These are phyloP conservation scores for Prunus mongolica DNA, from an alignment of 306 rosid species.

Conservation along the genomic window DNA sequence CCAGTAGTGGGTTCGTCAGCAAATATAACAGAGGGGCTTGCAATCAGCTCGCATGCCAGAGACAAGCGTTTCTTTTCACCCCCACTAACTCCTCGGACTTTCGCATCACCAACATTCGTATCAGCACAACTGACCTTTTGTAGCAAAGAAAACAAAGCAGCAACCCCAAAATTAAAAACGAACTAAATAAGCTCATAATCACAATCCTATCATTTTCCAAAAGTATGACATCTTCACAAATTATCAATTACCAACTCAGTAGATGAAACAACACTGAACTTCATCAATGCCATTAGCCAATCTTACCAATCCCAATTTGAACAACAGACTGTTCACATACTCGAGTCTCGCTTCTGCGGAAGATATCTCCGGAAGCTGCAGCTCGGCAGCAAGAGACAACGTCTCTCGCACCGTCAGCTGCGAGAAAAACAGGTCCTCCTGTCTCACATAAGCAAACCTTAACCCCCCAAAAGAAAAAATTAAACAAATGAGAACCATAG, in stretches of 20 bases:
- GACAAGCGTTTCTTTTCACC: conserved; percentile 95
- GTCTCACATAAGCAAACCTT: conserved; percentile 92
- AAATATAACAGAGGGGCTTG: conserved; percentile 88
- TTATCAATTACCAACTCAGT: neutral
- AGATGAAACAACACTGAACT: neutral
- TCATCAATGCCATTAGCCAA: neutral
- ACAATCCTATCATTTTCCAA: conserved; percentile 7
- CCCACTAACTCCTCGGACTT: conserved; percentile 86
- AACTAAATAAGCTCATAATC: neutral
- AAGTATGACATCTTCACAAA: neutral
- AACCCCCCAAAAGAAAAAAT: conserved; percentile 16
- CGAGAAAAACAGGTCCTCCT: conserved; percentile 90
- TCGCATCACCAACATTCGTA: conserved; percentile 80
- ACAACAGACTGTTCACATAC: conserved; percentile 72
- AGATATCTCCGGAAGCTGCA: conserved; percentile 65
- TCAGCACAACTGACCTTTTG: conserved; percentile 89
- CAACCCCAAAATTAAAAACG: neutral
- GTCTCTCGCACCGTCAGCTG: conserved; percentile 94
- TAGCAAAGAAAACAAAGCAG: conserved; percentile 18
- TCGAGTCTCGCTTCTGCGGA: conserved; percentile 70
- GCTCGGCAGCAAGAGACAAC: conserved; percentile 74
- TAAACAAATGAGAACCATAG: conserved; percentile 1
- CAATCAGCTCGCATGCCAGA: conserved; percentile 88
- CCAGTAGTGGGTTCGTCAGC: conserved; percentile 98
- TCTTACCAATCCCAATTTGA: conserved; percentile 82